A percentile compares a stretch with the other conserved stretches of the same genome.
phyloP scores from a whole-genome alignment of 75 land plant species.

The Cryptomeria japonica region DNA sequence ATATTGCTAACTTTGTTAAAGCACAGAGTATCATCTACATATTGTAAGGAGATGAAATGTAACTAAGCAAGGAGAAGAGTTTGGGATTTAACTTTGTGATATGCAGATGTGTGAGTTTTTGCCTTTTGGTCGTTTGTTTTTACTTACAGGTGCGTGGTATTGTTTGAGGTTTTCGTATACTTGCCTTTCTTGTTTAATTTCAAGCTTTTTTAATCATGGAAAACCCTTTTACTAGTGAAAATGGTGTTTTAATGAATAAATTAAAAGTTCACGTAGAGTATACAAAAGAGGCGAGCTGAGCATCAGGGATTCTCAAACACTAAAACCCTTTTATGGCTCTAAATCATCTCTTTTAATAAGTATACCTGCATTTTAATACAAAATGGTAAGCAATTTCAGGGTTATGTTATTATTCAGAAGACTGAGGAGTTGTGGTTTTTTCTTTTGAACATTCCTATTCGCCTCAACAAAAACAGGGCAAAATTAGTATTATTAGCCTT shows the following conservation, averaged over 20 bases:
- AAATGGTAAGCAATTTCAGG: neutral
- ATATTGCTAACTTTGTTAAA: neutral
- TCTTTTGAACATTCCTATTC: neutral
- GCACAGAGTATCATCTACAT: neutral
- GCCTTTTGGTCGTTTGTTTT: neutral
- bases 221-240: no score
- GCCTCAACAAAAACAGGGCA: neutral
- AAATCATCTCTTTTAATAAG: neutral
- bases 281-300: no score
- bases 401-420: no score
- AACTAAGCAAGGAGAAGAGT: neutral
- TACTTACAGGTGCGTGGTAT: neutral
- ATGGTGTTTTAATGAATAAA: no score
- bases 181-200: neutral
- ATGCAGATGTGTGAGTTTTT: neutral
- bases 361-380: neutral
- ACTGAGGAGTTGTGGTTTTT: neutral
- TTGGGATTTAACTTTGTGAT: neutral
- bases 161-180: neutral
- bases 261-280: no score
- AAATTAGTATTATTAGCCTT: neutral
- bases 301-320: no score
- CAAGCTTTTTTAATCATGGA: neutral
- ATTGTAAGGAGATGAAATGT: neutral
- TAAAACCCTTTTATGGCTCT: neutral